Percentiles rank a stretch among this genome's conserved stretches.
These are phyloP conservation scores for Fusarium sp. DNA, from an alignment of 2,329 filamentous ascomycete genomes.

Conservation along the genomic window DNA sequence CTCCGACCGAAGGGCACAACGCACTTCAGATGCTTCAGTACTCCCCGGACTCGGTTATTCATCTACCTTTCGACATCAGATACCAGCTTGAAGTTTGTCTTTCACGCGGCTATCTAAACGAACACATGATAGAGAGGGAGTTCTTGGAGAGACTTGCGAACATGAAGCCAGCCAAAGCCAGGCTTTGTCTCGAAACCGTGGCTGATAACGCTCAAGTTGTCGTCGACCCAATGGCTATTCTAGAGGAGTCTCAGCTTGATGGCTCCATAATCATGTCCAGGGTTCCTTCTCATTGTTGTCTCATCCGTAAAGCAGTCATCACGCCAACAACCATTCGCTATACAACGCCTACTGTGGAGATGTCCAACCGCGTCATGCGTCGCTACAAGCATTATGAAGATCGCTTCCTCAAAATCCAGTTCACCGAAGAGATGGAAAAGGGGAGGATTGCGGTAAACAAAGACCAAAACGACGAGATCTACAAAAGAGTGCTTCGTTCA, in stretches of 20 bases:
- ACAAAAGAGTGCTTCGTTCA: conserved; percentile 76
- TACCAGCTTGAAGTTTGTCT: conserved; percentile 96
- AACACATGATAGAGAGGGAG: conserved; percentile 73
- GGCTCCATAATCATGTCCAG: conserved; percentile 59
- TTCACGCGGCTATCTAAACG: conserved; percentile 80
- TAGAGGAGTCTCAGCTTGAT: conserved; percentile 64
- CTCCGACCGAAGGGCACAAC: conserved; percentile 23
- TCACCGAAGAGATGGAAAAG: conserved; percentile 79
- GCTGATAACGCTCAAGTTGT: conserved; percentile 71
- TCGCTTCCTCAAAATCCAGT: conserved; percentile 88
- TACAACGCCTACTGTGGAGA: conserved; percentile 81
- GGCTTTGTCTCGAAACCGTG: conserved; percentile 77
- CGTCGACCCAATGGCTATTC: conserved; percentile 78
- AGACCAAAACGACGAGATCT: conserved; percentile 74
- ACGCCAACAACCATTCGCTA: conserved; percentile 88
- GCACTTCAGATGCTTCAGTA: conserved; percentile 45
- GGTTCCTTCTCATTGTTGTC: conserved; percentile 77
- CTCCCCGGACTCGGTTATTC: conserved; percentile 26
- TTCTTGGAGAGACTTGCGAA: conserved; percentile 74
- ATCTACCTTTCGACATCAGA: conserved; percentile 75
- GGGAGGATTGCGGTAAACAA: conserved; percentile 66
- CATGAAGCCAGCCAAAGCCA: conserved; percentile 60
- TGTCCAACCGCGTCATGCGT: conserved; percentile 87
- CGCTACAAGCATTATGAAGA: conserved; percentile 75
- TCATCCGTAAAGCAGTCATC: conserved; percentile 79